These are phyloP conservation scores for Digitaria exilis DNA, from an alignment of 202 grass and related monocot species.

Conservation along the genomic window DNA sequence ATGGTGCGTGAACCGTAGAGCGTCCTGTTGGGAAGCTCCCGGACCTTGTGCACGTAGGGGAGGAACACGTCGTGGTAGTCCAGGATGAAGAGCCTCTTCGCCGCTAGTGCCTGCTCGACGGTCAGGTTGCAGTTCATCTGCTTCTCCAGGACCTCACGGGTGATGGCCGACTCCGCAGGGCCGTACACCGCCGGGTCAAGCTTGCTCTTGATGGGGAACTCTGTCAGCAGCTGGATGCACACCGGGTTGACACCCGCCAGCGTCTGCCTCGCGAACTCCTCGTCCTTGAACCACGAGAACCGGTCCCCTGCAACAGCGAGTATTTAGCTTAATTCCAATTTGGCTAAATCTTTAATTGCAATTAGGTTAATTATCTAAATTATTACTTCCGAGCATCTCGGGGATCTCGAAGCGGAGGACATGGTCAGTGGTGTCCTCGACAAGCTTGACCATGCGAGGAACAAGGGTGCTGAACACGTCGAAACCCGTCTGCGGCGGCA, in stretches of 20 bases:
- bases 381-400: constrained; percentile 56
- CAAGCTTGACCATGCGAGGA: constrained; percentile 59
- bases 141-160: constrained; percentile 59
- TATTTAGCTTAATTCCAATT: no score
- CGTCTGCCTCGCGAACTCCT: constrained; percentile 86
- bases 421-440: constrained; percentile 55
- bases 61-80: constrained; percentile 90
- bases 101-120: constrained; percentile 54
- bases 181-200: constrained; percentile 82
- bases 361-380: no score
- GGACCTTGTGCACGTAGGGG: constrained; percentile 75
- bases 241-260: constrained; percentile 82
- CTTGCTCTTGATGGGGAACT: constrained; percentile 83
- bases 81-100: constrained; percentile 73
- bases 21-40: constrained; percentile 46
- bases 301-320: constrained; percentile 87
- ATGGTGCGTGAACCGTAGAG: constrained; percentile 75
- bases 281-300: constrained; percentile 83
- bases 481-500: constrained; percentile 41
- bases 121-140: constrained; percentile 64
- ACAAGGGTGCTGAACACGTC: constrained; percentile 41
- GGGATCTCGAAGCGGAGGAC: constrained; percentile 84
- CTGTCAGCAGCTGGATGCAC: constrained; percentile 66
- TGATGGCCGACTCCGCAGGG: constrained; percentile 62
- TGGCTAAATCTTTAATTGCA: no score